A percentile compares a stretch with the other conserved stretches of the same genome.
Evolutionary conservation across 2,329 filamentous ascomycete species (phyloP).

Genomic region (Fusarium protoensiforme): DNA sequence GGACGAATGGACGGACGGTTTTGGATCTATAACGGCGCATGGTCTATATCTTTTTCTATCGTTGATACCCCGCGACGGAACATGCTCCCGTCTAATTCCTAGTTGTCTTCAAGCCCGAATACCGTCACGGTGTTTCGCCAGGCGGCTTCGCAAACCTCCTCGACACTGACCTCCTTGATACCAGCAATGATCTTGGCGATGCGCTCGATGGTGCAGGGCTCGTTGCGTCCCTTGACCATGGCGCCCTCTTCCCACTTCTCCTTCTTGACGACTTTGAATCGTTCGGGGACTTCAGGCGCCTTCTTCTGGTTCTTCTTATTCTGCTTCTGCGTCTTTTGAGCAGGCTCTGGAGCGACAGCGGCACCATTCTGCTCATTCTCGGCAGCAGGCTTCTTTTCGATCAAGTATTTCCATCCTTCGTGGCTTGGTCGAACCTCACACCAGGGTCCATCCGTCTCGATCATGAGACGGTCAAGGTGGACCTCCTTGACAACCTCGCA

Average conservation of each 20-base stretch:
- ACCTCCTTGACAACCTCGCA: constrained; percentile 84
- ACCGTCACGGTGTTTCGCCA: constrained; percentile 86
- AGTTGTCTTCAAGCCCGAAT: constrained; percentile 71
- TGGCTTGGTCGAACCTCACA: constrained; percentile 94
- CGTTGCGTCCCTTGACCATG: constrained; percentile 96
- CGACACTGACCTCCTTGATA: constrained; percentile 82
- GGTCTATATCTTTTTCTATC: constrained; percentile 43
- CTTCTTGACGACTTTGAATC: constrained; percentile 91
- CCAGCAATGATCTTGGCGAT: constrained; percentile 90
- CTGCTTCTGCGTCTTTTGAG: constrained; percentile 48
- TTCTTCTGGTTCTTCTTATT: constrained; percentile 65
- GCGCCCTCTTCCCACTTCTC: constrained; percentile 90
- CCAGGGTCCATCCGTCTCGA: constrained; percentile 98
- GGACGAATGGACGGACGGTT: neutral
- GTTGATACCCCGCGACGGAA: constrained; percentile 45
- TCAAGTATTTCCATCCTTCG: constrained; percentile 79
- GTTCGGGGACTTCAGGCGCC: constrained; percentile 73
- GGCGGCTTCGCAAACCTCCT: constrained; percentile 87
- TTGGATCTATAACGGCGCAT: constrained; percentile 31
- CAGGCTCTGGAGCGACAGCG: constrained; percentile 18
- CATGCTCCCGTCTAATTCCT: constrained; percentile 21
- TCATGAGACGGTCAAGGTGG: constrained; percentile 82
- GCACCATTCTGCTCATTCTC: constrained; percentile 41
- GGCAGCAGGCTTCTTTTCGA: constrained; percentile 51
- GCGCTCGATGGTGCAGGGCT: constrained; percentile 86